Conservation (phyloP, 257 asterid species). For the Fraxinus cuspidata region DNA sequence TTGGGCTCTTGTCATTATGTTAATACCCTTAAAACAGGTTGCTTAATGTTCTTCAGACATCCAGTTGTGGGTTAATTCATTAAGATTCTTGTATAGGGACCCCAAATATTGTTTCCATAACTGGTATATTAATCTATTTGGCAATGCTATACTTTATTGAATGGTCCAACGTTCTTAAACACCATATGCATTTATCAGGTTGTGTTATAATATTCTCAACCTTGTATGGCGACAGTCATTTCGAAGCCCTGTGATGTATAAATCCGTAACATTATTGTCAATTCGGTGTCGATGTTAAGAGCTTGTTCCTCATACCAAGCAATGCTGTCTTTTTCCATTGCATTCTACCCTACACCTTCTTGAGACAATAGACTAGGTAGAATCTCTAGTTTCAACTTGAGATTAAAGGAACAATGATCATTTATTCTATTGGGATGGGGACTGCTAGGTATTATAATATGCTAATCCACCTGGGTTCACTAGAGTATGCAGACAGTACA, state of each 20-base stretch:
- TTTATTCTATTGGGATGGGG: neutral
- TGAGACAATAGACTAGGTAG: neutral
- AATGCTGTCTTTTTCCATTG: neutral
- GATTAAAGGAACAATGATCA: neutral
- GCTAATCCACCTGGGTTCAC: neutral
- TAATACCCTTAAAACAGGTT: neutral
- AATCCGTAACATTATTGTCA: neutral
- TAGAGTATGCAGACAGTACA: neutral
- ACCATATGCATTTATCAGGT: neutral
- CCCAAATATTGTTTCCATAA: conserved; percentile 20
- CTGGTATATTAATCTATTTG: conserved; percentile 21
- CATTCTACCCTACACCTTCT: neutral
- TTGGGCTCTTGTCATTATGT: conserved; percentile 15
- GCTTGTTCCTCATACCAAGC: neutral
- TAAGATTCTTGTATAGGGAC: neutral
- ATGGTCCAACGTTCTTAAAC: conserved; percentile 15
- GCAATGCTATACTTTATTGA: conserved; percentile 22
- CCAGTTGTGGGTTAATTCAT: neutral
- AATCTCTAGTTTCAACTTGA: neutral
- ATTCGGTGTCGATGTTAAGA: neutral
- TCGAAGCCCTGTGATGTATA: neutral
- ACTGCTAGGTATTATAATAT: neutral
- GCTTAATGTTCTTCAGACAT: neutral
- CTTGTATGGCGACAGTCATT: neutral
- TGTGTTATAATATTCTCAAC: neutral